Evolutionary conservation across 176 grass and related monocot species (phyloP), one percentile per base, ranked within the genome.

Genomic region (Zea luxurians): DNA sequence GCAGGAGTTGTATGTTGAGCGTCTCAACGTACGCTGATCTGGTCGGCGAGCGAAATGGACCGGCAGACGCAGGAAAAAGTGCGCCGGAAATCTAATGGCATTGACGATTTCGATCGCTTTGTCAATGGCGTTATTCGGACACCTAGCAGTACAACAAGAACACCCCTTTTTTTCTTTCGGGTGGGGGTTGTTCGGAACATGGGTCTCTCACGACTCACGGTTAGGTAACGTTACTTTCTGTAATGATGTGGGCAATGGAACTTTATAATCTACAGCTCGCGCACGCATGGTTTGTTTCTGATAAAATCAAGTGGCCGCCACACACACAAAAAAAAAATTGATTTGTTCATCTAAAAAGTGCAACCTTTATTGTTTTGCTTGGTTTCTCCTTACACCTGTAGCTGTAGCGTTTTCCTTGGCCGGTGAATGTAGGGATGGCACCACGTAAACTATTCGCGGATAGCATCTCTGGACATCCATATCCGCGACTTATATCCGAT

Each of bases 11-110:
- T n/a, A n/a, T 50, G 36, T 37, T 17, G 3, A 13, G 43, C n/a
- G 70, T 73, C 68, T 73, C 68, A 79, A 74, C 62, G 74, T 48
- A 5, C 66, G 68, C 66, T 36, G 35, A 60, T 13, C 17, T 34
- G 50, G 21, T 64, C 38, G 70, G 66, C 42, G 8, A 54, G 66
- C 42, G 8, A 54, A 73, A 59, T 66, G 66, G 37, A 42, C 10
- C 41, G 35, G 15, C 34, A 73, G n/a, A 53, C 27, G 13, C 43
- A 63, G 58, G 43, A 77, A 77, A 64, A 77, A 52, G 46, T 10
- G 61, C 63, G 13, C 76, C 61, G 2, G 10, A 15, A 64, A 78
- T 66, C 62, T 65, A 78, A 44, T 5, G 48, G 10, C 60, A 46
- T 27, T 73, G 53, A 79, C 44, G 27, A 1, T 75, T 34, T 36